Conservation (phyloP, 306 rosid species). For the Fragaria vesca region DNA sequence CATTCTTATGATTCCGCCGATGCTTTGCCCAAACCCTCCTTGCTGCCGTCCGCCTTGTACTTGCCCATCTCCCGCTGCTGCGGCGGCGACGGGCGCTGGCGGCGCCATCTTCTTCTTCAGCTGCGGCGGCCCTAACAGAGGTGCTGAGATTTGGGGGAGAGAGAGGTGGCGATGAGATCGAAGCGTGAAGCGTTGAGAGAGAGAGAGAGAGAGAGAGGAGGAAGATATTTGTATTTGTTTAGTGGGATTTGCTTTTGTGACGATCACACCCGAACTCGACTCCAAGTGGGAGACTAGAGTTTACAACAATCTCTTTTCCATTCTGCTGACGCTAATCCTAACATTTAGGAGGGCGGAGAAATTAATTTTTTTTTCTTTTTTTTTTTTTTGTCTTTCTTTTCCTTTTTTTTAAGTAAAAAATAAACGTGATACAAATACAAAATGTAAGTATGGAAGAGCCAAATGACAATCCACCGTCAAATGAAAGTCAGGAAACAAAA, state of each 20-base stretch:
- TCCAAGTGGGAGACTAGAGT: background rate
- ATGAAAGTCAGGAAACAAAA: too few relatives aligned
- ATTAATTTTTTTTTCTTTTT: too few relatives aligned
- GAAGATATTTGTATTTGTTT: background rate
- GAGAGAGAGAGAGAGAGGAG: background rate
- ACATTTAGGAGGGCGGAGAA: too few relatives aligned
- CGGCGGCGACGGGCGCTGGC: slow-evolving; percentile 37
- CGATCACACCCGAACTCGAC: background rate
- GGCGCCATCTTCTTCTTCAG: slow-evolving; percentile 46
- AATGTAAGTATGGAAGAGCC: too few relatives aligned
- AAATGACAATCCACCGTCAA: too few relatives aligned
- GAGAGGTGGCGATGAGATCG: background rate
- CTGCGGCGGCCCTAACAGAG: too few relatives aligned
- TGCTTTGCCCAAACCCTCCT: slow-evolving; percentile 53
- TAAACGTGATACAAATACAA: too few relatives aligned
- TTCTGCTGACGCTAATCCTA: background rate
- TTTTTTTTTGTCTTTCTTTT: too few relatives aligned
- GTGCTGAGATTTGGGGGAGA: background rate
- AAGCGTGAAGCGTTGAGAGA: background rate
- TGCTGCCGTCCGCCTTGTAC: slow-evolving; percentile 42
- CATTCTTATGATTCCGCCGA: slow-evolving; percentile 83
- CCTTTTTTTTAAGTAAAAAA: too few relatives aligned
- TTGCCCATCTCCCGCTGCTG: slow-evolving; percentile 40
- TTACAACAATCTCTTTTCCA: background rate
- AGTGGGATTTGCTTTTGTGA: background rate